A percentile compares a stretch with the other conserved stretches of the same genome.
Conservation (phyloP, 164 flowering plant species). For the Chimonanthus salicifolius region DNA sequence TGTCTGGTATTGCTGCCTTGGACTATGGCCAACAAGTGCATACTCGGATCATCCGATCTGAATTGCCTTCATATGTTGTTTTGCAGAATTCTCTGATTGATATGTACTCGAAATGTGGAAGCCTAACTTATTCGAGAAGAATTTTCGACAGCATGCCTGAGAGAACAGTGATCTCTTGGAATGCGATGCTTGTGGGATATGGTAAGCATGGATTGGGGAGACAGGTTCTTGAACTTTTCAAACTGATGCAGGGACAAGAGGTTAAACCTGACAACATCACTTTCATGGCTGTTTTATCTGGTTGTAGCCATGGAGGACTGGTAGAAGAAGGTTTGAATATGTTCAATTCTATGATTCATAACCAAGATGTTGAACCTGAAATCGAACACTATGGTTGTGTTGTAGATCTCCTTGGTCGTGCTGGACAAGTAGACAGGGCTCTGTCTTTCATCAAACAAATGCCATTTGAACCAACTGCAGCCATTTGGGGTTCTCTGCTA, state of each 20-base stretch:
- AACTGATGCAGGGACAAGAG: slow-evolving; percentile 15
- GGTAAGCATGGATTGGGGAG: slow-evolving; percentile 32
- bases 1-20: slow-evolving; percentile 28
- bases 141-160: slow-evolving; percentile 25
- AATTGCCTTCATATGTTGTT: slow-evolving; percentile 21
- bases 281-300: slow-evolving; percentile 27
- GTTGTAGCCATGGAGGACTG: slow-evolving; percentile 33
- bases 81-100: slow-evolving; percentile 29
- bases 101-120: slow-evolving; percentile 35
- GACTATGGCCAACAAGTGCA: slow-evolving; percentile 32
- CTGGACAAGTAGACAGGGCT: slow-evolving; percentile 23
- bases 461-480: slow-evolving; percentile 29
- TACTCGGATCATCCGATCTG: slow-evolving; percentile 15
- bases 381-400: slow-evolving; percentile 29
- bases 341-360: slow-evolving; percentile 18
- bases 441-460: slow-evolving; percentile 19
- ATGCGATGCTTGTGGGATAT: slow-evolving; percentile 32
- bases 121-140: slow-evolving; percentile 19
- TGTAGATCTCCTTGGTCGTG: slow-evolving; percentile 33
- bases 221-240: slow-evolving; percentile 24
- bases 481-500: slow-evolving; percentile 30
- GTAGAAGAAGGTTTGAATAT: slow-evolving; percentile 24
- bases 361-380: slow-evolving; percentile 17
- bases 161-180: slow-evolving; percentile 28
- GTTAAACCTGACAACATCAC: slow-evolving; percentile 23